Percentiles rank a stretch among this genome's conserved stretches.
phyloP scores from a whole-genome alignment of 371 early-diverging fungal species.

The Rhizopus stolonifer region DNA sequence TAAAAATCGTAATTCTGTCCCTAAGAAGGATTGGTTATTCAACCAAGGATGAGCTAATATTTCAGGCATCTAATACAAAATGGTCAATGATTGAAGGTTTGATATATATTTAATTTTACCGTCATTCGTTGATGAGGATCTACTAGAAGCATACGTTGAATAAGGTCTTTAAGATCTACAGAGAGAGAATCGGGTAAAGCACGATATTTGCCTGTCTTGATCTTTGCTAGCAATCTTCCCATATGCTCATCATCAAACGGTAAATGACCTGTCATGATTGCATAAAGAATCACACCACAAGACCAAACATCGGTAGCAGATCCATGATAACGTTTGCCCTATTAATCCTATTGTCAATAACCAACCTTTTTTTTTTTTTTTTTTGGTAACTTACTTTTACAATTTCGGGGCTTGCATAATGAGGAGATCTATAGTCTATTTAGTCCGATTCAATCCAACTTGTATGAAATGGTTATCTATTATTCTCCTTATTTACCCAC shows the following conservation, averaged over 20 bases:
- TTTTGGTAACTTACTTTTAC: constrained; percentile 21
- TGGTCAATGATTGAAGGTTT: background rate
- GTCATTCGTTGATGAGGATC: constrained; percentile 55
- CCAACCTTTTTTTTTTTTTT: constrained; percentile 1
- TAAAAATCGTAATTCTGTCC: constrained; percentile 32
- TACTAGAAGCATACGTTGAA: constrained; percentile 54
- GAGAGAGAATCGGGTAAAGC: constrained; percentile 63
- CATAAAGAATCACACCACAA: constrained; percentile 90
- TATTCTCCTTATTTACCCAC: constrained; percentile 51
- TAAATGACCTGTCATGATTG: constrained; percentile 82
- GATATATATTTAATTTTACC: constrained; percentile 26
- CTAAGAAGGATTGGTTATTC: constrained; percentile 35
- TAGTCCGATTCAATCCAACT: background rate
- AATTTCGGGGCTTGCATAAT: constrained; percentile 42
- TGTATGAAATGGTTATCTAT: background rate
- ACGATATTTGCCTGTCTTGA: constrained; percentile 52
- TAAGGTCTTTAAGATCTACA: constrained; percentile 59
- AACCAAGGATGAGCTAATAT: constrained; percentile 46
- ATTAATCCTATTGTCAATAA: background rate
- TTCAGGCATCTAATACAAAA: constrained; percentile 26
- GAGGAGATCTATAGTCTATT: constrained; percentile 25
- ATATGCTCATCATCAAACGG: constrained; percentile 94
- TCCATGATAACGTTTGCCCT: constrained; percentile 73
- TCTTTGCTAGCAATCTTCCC: constrained; percentile 65
- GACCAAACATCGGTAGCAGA: constrained; percentile 90